A percentile compares a stretch with the other conserved stretches of the same genome.
Evolutionary conservation across 345 rosid species (phyloP).

Genomic region (Murraya koenigii): DNA sequence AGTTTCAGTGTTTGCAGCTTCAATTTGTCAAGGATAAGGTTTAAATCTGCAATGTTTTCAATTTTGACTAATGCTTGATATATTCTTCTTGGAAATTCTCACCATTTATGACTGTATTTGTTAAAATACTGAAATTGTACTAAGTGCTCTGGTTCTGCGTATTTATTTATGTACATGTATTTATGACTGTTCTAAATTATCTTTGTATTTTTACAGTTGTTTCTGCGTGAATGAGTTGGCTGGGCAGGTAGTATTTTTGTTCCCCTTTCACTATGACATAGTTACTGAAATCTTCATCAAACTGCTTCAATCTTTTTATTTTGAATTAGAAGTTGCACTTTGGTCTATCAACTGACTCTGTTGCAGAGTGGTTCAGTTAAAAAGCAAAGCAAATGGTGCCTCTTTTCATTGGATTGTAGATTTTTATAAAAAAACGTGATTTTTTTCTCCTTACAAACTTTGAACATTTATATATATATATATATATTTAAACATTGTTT

Average conservation of each 20-base stretch:
- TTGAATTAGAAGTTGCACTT: background rate
- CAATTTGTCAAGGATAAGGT: background rate
- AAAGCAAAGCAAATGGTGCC: background rate
- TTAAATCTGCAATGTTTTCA: background rate
- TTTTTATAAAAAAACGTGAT: background rate
- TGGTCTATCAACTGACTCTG: background rate
- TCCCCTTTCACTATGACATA: background rate
- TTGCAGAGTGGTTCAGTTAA: background rate
- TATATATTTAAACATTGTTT: background rate
- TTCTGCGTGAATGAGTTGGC: conserved; percentile 57
- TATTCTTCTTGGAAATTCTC: background rate
- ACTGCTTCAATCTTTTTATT: background rate
- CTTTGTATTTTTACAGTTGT: conserved; percentile 46
- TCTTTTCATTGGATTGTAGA: background rate
- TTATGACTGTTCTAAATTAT: conserved; percentile 16
- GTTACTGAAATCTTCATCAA: background rate
- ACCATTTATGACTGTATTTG: background rate
- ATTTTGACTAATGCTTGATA: background rate
- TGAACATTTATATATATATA: background rate
- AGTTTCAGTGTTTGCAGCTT: background rate
- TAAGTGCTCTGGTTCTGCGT: background rate
- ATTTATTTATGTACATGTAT: background rate
- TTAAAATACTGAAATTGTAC: background rate
- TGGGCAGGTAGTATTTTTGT: conserved; percentile 58
- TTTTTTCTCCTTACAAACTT: background rate